Evolutionary conservation across 768 basidiomycete species (phyloP).

Genomic region (Boletus tomentosulus): DNA sequence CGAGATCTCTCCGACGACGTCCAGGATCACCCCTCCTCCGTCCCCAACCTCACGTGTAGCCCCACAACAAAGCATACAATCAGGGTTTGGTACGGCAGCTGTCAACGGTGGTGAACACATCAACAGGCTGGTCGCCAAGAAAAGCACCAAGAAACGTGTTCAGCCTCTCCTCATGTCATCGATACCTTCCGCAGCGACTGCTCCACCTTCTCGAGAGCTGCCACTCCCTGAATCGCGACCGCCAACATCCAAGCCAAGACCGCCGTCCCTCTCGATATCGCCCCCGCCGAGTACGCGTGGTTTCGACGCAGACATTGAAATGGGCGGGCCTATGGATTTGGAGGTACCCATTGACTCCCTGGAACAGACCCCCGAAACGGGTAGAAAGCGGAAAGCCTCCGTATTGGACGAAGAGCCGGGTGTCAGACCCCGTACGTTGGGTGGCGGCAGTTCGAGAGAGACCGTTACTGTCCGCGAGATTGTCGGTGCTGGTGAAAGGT

Average conservation of each 20-base stretch:
- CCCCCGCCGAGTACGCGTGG: constrained; percentile 49
- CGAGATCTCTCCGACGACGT: constrained; percentile 19
- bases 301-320: constrained; percentile 39
- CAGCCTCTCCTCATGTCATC: constrained; percentile 40
- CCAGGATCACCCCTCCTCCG: constrained; percentile 46
- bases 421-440: constrained; percentile 53
- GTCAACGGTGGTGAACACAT: constrained; percentile 54
- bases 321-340: constrained; percentile 48
- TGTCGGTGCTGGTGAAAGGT: constrained; percentile 12
- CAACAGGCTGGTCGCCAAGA: constrained; percentile 72
- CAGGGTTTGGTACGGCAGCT: constrained; percentile 38
- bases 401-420: constrained; percentile 38
- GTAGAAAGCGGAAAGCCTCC: constrained; percentile 51
- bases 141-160: constrained; percentile 66
- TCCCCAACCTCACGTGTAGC: constrained; percentile 37
- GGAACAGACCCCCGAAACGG: constrained; percentile 39
- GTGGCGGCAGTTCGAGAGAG: constrained; percentile 59
- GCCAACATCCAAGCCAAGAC: constrained; percentile 24
- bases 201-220: constrained; percentile 10
- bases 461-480: constrained; percentile 55
- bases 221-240: constrained; percentile 14
- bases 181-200: constrained; percentile 35
- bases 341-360: constrained; percentile 53
- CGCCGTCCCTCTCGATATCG: constrained; percentile 35
- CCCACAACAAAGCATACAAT: constrained; percentile 31